Evolutionary conservation across 1,284 basidiomycete genomes (phyloP), one percentile per base, ranked within the genome.

Genomic region (Apiotrichum siamense): DNA sequence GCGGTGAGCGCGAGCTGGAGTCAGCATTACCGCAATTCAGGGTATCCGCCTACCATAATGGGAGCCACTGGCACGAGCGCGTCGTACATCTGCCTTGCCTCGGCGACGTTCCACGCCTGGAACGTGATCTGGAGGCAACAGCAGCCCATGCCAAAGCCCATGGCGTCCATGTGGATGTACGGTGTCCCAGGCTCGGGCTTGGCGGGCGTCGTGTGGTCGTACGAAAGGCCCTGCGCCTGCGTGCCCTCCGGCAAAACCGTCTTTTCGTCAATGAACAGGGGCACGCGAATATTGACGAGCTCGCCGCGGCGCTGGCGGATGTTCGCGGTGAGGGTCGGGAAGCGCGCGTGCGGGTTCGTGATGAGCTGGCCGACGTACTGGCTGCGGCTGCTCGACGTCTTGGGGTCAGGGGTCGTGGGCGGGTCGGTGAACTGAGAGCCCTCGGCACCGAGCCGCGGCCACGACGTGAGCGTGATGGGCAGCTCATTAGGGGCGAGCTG

Each of bases 111-210:
- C 74, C 88, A 94, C 0, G 92, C 87, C 73, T 99, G 96, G 77
- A 98, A 97, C 4, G 96, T 99, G 59, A 98, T 81, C 69, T 99
- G 96, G 45, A 99, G 77, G 74, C 96, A 98, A 67, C 90, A 96
- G 66, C 94, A 97, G 3, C 96, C 96, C 94, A 97, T 98, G 39
- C 96, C 96, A 72, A 99, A 99, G 23, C 93, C 94, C 96, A 97
- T 97, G 2, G 96, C 93, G 73, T 99, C 96, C 80, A 98, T 83
- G 73, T 98, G 98, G 61, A 99, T 92, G 73, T 97, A 92, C 7
- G 70, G 70, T 5, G 64, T 67, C 15, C 61, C 67, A 3, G 61
- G 58, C 71, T 76, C 69, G 5, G 75, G 74, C 72, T 78, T 67
- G 11, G 70, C 65, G 1, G 67, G 67, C 4, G 26, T 21, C 2